Conservation (phyloP, 352 stramenopile genomes). For the Phytophthora chlamydospora region DNA sequence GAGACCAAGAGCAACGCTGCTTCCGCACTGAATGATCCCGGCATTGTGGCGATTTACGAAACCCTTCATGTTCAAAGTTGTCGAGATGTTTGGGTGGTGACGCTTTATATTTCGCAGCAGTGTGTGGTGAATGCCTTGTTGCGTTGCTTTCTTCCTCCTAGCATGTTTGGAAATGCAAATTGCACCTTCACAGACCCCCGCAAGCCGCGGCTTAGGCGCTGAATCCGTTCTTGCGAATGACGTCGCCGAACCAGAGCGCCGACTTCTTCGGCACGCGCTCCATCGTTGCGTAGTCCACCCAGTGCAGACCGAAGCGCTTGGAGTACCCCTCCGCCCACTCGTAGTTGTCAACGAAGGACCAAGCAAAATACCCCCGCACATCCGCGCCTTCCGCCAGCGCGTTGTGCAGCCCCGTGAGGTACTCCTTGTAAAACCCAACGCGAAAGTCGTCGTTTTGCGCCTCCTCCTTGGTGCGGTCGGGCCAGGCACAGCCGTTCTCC, state of each 20-base stretch:
- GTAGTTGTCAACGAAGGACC: conserved; percentile 93
- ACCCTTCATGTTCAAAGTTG: too few relatives aligned
- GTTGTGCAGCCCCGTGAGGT: conserved; percentile 76
- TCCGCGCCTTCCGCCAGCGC: conserved; percentile 54
- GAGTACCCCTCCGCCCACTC: conserved; percentile 88
- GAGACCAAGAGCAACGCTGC: too few relatives aligned
- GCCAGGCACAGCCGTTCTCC: conserved; percentile 90
- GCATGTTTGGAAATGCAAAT: background rate
- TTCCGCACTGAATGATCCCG: too few relatives aligned
- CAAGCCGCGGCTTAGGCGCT: conserved; percentile 2
- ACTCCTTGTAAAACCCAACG: conserved; percentile 81
- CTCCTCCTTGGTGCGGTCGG: conserved; percentile 70
- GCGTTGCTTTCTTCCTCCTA: too few relatives aligned
- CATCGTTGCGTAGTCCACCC: conserved; percentile 69
- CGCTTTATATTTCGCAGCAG: too few relatives aligned
- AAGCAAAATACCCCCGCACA: conserved; percentile 91
- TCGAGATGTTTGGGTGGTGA: too few relatives aligned
- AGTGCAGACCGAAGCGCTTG: conserved; percentile 69
- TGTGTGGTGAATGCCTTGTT: too few relatives aligned
- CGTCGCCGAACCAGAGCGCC: conserved; percentile 56
- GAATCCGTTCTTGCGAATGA: conserved; percentile 54
- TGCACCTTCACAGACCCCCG: too few relatives aligned
- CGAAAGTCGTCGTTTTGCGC: conserved; percentile 84
- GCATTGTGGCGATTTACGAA: too few relatives aligned
- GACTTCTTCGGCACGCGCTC: conserved; percentile 76